These are phyloP conservation scores for Xanthoparmelia taractica DNA, from an alignment of 495 filamentous ascomycete genomes.

Conservation along the genomic window DNA sequence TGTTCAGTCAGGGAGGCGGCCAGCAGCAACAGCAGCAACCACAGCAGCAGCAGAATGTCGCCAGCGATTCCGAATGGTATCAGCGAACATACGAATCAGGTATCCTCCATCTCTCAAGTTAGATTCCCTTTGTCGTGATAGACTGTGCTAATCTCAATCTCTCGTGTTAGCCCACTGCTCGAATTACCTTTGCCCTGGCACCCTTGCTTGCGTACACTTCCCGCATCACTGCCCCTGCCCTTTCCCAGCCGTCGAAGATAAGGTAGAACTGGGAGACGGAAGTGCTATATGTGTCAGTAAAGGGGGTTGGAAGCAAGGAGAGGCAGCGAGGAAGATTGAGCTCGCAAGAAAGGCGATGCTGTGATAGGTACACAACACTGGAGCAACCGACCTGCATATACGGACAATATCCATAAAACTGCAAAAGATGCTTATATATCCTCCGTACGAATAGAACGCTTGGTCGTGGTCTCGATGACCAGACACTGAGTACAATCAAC, in stretches of 20 bases:
- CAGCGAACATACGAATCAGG: slow-evolving; percentile 59
- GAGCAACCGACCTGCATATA: background rate
- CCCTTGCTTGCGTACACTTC: slow-evolving; percentile 83
- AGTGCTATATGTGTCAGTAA: slow-evolving; percentile 72
- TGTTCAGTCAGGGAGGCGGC: slow-evolving; percentile 56
- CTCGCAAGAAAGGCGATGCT: slow-evolving; percentile 76
- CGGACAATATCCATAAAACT: too few relatives aligned
- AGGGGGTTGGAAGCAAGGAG: slow-evolving; percentile 69
- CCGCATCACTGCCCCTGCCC: slow-evolving; percentile 91
- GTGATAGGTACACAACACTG: slow-evolving; percentile 33
- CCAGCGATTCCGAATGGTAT: slow-evolving; percentile 72
- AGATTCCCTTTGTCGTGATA: background rate
- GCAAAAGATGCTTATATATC: too few relatives aligned
- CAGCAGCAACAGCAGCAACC: slow-evolving; percentile 52
- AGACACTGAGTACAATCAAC: too few relatives aligned
- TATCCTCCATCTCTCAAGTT: slow-evolving; percentile 25
- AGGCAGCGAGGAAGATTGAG: slow-evolving; percentile 70
- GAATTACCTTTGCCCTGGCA: slow-evolving; percentile 87
- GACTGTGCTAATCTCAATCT: slow-evolving; percentile 1
- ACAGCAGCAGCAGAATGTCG: slow-evolving; percentile 62
- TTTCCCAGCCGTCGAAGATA: slow-evolving; percentile 74
- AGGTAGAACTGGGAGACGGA: slow-evolving; percentile 78
- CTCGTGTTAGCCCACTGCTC: slow-evolving; percentile 57
- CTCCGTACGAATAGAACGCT: background rate
- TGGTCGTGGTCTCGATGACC: too few relatives aligned